These are phyloP conservation scores for Alternaria atra DNA, from an alignment of 2,329 filamentous ascomycete species.

Conservation along the genomic window DNA sequence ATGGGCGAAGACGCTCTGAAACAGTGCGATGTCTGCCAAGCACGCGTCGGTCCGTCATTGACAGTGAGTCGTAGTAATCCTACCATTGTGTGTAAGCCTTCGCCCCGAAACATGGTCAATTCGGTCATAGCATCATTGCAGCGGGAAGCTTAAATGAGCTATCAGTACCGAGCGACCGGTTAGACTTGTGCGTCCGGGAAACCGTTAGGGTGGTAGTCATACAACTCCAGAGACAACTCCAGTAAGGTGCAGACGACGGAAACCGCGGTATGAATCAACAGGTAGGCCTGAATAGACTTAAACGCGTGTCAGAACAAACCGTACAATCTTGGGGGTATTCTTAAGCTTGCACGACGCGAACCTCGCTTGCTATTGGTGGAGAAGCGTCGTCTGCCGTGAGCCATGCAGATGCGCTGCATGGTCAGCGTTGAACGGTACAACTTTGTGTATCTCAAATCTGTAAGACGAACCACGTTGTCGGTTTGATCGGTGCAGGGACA, in stretches of 20 bases:
- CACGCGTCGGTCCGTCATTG: not conserved
- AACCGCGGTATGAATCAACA: not conserved
- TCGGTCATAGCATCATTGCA: not conserved
- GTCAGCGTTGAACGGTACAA: not conserved
- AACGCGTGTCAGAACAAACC: not conserved
- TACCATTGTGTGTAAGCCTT: not conserved
- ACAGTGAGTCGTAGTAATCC: not conserved
- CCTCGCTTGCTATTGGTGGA: not conserved
- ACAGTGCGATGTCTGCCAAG: slow-evolving; percentile 8
- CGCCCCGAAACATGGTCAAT: slow-evolving; percentile 5
- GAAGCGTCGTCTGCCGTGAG: slow-evolving; percentile 9
- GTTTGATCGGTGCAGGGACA: not conserved
- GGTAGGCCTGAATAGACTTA: not conserved
- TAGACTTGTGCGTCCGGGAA: not conserved
- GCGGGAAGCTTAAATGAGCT: slow-evolving; percentile 1
- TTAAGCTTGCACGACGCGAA: not conserved
- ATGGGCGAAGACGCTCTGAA: not conserved
- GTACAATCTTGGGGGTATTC: not conserved
- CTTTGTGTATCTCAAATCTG: not conserved
- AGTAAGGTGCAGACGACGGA: slow-evolving; percentile 2
- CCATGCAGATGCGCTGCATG: slow-evolving; percentile 6
- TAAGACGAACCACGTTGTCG: not conserved
- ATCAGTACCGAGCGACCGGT: not conserved
- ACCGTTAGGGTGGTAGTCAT: not conserved
- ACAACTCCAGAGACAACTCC: not conserved